A percentile compares a stretch with the other conserved stretches of the same genome.
Conservation (phyloP, 2,329 filamentous ascomycete genomes). For the Dendrostoma leiphaemia region DNA sequence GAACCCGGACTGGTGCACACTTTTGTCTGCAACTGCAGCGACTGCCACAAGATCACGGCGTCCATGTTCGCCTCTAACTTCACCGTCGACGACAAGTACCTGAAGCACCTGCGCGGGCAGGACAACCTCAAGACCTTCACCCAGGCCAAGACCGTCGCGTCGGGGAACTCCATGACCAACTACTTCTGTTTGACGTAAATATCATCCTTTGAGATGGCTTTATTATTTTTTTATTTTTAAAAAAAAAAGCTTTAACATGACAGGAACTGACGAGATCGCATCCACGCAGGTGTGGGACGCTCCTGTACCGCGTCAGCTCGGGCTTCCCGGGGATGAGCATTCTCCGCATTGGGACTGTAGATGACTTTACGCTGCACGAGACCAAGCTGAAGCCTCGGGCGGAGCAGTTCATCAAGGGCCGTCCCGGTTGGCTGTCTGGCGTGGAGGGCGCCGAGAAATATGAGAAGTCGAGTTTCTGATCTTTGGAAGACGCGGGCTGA, state of each 20-base stretch:
- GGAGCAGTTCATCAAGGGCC: slow-evolving; percentile 53
- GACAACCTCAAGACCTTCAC: slow-evolving; percentile 46
- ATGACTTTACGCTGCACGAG: slow-evolving; percentile 59
- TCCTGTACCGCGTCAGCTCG: slow-evolving; percentile 55
- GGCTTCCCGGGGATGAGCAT: slow-evolving; percentile 45
- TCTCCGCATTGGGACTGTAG: slow-evolving; percentile 57
- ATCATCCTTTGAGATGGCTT: too few species aligned
- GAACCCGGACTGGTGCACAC: slow-evolving; percentile 43
- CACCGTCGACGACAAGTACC: slow-evolving; percentile 40
- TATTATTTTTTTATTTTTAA: too few species aligned
- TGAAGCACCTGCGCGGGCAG: slow-evolving; percentile 49
- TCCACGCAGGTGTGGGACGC: slow-evolving; percentile 61
- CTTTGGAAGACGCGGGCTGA: too few species aligned
- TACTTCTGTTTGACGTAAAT: slow-evolving; percentile 56
- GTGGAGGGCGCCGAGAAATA: too few species aligned
- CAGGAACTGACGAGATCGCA: too few species aligned
- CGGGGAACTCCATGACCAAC: slow-evolving; percentile 55
- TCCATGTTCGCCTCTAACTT: slow-evolving; percentile 64
- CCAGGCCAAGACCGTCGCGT: slow-evolving; percentile 45
- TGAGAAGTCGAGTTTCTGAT: too few species aligned
- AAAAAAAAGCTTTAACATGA: too few species aligned
- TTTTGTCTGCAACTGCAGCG: slow-evolving; percentile 59
- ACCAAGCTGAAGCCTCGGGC: slow-evolving; percentile 51
- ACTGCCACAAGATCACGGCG: slow-evolving; percentile 62
- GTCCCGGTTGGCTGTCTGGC: too few species aligned